Evolutionary conservation across 2,329 filamentous ascomycete species (phyloP).

Genomic region (Penicillium sp.): DNA sequence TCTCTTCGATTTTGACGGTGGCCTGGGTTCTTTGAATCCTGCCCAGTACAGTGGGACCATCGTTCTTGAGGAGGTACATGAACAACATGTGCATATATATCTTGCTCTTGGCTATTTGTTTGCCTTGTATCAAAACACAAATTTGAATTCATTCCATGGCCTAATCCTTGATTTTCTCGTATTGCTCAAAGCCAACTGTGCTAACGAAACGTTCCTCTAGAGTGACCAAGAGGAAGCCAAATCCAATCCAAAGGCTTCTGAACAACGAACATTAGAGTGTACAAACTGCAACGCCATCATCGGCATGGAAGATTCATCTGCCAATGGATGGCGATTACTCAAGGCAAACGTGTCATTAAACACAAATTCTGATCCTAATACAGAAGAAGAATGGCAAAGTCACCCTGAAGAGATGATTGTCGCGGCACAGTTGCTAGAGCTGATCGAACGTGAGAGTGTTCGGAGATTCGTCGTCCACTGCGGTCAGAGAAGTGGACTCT

Average conservation of each 20-base stretch:
- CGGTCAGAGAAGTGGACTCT: conserved; percentile 36
- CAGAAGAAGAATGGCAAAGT: conserved; percentile 37
- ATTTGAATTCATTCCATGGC: neutral
- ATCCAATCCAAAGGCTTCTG: conserved; percentile 33
- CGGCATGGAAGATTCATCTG: conserved; percentile 46
- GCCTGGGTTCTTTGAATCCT: conserved; percentile 14
- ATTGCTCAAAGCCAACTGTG: neutral
- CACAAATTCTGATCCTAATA: conserved; percentile 22
- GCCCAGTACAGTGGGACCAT: conserved; percentile 32
- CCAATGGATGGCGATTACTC: conserved; percentile 53
- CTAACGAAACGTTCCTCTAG: conserved; percentile 24
- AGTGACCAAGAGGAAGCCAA: conserved; percentile 37
- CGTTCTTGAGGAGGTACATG: conserved; percentile 46
- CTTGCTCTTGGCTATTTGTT: neutral
- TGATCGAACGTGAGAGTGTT: conserved; percentile 60
- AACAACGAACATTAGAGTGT: conserved; percentile 35
- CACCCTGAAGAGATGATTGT: conserved; percentile 47
- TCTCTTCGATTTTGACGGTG: conserved; percentile 19
- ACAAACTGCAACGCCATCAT: conserved; percentile 34
- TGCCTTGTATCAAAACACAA: neutral
- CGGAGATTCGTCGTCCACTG: conserved; percentile 59
- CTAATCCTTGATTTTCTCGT: neutral
- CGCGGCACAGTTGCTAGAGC: conserved; percentile 59
- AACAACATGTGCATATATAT: neutral
- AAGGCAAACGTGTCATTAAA: conserved; percentile 51